Evolutionary conservation across 176 grass and related monocot species (phyloP).

Genomic region (Sorghum bicolor): DNA sequence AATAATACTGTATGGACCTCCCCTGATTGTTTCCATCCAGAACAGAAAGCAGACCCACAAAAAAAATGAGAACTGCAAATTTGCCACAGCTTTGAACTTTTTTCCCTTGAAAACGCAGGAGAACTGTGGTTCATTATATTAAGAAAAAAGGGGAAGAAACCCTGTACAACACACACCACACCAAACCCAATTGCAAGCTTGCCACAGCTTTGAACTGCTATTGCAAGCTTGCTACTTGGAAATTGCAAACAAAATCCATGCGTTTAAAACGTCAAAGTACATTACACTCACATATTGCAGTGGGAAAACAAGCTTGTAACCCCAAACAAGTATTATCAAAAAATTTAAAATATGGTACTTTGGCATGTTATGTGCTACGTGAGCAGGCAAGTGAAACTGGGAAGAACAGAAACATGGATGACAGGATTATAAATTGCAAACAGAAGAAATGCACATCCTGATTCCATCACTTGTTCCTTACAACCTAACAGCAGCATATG

Average conservation of each 20-base stretch:
- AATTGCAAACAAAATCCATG: background rate
- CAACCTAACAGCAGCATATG: background rate
- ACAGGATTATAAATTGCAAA: background rate
- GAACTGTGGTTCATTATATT: too few species aligned
- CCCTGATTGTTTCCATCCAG: background rate
- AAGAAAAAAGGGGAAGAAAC: too few species aligned
- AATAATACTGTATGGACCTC: background rate
- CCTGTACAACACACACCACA: too few species aligned
- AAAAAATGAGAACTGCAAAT: background rate
- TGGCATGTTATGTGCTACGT: background rate
- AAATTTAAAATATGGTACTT: background rate
- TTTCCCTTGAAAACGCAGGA: too few species aligned
- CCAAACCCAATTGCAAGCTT: background rate
- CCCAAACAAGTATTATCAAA: background rate
- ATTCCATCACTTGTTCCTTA: constrained; percentile 7
- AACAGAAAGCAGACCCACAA: background rate
- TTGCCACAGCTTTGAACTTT: background rate
- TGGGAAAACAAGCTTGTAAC: background rate
- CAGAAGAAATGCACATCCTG: constrained; percentile 3
- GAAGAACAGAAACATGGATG: background rate
- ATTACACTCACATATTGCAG: background rate
- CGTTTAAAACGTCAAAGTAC: background rate
- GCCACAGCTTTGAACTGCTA: background rate
- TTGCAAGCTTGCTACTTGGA: background rate
- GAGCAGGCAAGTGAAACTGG: background rate